Evolutionary conservation across 768 basidiomycete genomes (phyloP), one percentile per base, ranked within the genome.

Genomic region (Fibroporia radiculosa): DNA sequence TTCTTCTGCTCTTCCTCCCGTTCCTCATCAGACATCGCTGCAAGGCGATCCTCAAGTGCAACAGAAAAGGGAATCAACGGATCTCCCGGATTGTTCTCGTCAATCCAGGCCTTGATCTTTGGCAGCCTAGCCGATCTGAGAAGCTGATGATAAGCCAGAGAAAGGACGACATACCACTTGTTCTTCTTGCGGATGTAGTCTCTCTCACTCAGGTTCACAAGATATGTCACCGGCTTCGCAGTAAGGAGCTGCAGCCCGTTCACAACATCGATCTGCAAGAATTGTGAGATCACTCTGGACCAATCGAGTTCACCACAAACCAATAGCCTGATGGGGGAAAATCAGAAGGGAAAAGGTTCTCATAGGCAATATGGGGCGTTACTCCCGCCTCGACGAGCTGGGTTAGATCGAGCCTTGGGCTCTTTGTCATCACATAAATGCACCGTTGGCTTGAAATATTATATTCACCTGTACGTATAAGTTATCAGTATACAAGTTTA

Each of bases 21-120:
- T 66, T 78, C 80, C 48, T 89, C 85, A 51, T 90, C 84, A 6
- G 75, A 63, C 62, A 91, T 62, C 4, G 55, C 50, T 11, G 77
- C 79, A 7, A 99, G 71, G 31, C 93, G 83, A 65, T 99, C 92
- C 63, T 99, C 96, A 35, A 97, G 72, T 4, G 93, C 78, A 42
- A 99, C 96, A 23, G 91, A 93, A 73, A 98, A 97, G 11, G 96
- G 96, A 53, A 99, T 95, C 50, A 99, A 77, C 14, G 81, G 78
- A 57, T 99, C 96, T 41, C 96, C 96, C 1, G 95, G 82, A 70
- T 96, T 97, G 69, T 98, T 78, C 59, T 81, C 76, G 67, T 97
- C 93, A 58, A 99, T 95, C 96, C 96, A 99, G 23, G 67, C 86
- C 63, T 97, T 97, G 74, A 98, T 98, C 71, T 95, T 96, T 16